Evolutionary conservation across 75 land plant species (phyloP).

Genomic region (Cupressus sempervirens): DNA sequence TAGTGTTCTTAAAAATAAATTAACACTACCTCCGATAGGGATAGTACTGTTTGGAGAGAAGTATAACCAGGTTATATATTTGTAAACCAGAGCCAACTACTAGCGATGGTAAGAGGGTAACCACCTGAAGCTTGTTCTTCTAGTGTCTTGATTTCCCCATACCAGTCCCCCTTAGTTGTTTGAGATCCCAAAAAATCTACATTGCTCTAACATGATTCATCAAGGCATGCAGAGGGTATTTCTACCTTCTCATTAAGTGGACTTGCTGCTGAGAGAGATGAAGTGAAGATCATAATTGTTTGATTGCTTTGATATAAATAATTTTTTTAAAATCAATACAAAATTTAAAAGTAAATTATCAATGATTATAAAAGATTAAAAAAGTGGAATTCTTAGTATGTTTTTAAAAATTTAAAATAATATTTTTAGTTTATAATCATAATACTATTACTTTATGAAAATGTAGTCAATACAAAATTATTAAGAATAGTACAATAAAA

Average conservation of each 20-base stretch:
- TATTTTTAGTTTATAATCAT: too few species aligned
- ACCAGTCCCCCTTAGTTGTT: background rate
- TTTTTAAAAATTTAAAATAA: too few species aligned
- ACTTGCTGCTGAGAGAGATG: conserved; percentile 27
- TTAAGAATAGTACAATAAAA: too few species aligned
- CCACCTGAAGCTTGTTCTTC: conserved; percentile 32
- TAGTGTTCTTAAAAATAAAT: too few species aligned
- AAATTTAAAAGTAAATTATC: too few species aligned
- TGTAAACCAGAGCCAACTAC: background rate
- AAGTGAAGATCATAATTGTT: conserved; percentile 32
- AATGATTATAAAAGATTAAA: too few species aligned
- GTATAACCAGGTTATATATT: background rate
- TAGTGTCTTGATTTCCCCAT: conserved; percentile 26
- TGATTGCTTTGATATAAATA: too few species aligned
- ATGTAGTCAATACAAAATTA: too few species aligned
- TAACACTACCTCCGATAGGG: background rate
- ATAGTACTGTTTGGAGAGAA: background rate
- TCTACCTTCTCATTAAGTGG: conserved; percentile 16
- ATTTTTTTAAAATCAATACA: too few species aligned
- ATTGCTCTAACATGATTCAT: conserved; percentile 32
- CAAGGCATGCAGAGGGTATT: conserved; percentile 11
- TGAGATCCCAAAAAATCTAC: conserved; percentile 15
- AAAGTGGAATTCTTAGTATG: too few species aligned
- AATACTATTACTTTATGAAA: too few species aligned
- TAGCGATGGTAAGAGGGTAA: conserved; percentile 20